Base-by-base conservation (phyloP, 1,139 yeast genomes). In the Taphrina flavorubra region DNA sequence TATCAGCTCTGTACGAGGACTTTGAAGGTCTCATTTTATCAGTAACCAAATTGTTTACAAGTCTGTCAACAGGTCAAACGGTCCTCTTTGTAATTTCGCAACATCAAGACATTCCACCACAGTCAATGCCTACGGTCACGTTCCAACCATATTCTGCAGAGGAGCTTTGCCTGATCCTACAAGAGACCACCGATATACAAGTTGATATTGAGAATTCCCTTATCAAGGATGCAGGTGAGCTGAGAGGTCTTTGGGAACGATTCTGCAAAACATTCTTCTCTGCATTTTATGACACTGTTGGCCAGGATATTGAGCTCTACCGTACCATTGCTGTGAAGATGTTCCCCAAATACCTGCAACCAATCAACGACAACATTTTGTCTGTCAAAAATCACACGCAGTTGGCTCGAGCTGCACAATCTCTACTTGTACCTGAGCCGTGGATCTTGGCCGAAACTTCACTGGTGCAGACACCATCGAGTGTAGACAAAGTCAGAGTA, bases 351-450 rank as follows among this genome's bases (percentile, higher is more conserved):
- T 63, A 63, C 42, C 34, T 63, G 37, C 36, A 63, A 37, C 67
- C 67, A n/a, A 46, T 63, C 36, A 44, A 57, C 14, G 60, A 63
- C 13, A 39, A 37, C 34, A 56, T 46, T 25, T 25, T 63, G 20
- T 56, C 58, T n/a, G 60, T 55, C 44, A 63, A 46, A 14, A 63
- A 63, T 44, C 61, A 53, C 14, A 49, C 42, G 7, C 67, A 63
- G 37, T 58, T 63, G 10, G 61, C 55, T 14, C 36, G 61, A 34
- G 34, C 67, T 10, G 61, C 67, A 13, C 55, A 42, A 16, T 16
- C 55, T 6, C 31, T 34, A 16, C 51, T 63, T 13, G 58, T 34
- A 13, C 61, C 40, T 4, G 68, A 65, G n/a, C n/a, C 57, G 18
- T 65, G 68, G 68, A 49, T 57, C 18, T 16, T 51, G 20, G 58